These are phyloP conservation scores for Linnemannia elongata DNA, from an alignment of 192 early-diverging fungal species.

Conservation along the genomic window DNA sequence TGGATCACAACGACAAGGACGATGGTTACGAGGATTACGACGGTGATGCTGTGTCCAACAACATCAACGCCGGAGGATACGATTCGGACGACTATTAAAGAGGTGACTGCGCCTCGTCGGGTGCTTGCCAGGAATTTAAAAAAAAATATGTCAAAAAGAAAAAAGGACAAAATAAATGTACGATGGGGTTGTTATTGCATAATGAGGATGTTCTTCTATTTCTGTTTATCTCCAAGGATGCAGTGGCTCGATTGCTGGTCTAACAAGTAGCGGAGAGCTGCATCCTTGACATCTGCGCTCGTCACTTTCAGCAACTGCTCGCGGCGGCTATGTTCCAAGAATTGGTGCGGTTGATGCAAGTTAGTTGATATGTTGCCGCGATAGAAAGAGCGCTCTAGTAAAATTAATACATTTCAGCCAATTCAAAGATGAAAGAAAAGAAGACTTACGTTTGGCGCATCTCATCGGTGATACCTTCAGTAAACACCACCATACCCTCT, in stretches of 20 bases:
- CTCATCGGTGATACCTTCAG: constrained; percentile 84
- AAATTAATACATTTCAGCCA: neutral
- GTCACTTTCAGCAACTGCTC: constrained; percentile 81
- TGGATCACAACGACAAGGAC: neutral
- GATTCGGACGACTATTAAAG: neutral
- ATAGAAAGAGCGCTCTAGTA: neutral
- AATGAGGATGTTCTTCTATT: neutral
- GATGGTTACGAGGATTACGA: neutral
- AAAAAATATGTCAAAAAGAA: neutral
- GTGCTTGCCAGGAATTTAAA: neutral
- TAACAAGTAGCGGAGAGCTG: constrained; percentile 75
- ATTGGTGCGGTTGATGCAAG: neutral
- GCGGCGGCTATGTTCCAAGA: constrained; percentile 68
- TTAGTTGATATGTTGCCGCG: neutral
- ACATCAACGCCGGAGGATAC: neutral
- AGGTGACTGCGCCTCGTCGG: neutral
- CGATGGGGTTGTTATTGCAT: neutral
- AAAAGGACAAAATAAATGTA: neutral
- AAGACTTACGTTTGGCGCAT: constrained; percentile 80
- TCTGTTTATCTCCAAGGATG: constrained; percentile 50
- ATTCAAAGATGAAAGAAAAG: neutral
- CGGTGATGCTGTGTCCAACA: neutral
- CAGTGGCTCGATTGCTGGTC: constrained; percentile 43
- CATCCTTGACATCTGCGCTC: constrained; percentile 77
- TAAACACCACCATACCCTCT: constrained; percentile 89